Evolutionary conservation across 805 yeast species (phyloP), one percentile per base, ranked within the genome.

Genomic region (Scheffersomyces coipomensis): DNA sequence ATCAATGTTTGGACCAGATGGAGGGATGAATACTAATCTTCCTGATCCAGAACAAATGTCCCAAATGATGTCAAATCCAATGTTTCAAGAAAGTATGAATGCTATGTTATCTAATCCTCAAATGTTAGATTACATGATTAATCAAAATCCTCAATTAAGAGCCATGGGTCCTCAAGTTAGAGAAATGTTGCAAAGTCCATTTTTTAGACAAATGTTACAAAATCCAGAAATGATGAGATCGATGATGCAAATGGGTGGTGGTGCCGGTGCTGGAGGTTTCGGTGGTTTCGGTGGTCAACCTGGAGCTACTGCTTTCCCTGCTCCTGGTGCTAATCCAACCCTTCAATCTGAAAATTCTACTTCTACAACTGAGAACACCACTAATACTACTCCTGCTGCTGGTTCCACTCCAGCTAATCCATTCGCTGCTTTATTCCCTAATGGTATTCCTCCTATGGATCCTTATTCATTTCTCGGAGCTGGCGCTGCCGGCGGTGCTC

Each of bases 1-100:
- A 1, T 78, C 83, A 33, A 77, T 88, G 85, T 89, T 91, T 67
- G 97, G 97, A 1, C 90, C 96, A 19, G 97, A 90, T 60, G 96
- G 95, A 29, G 98, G 97, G 13, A 78, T 85, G 87, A 82, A 82
- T 31, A 48, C 52, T 11, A 78, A 76, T 33, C 66, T 83, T 52
- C 90, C 95, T 10, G 81, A 79, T 50, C 85, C 87, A 34, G 90
- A 84, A 36, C 89, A 86, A 45, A 58, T 91, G 63, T 68, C 79
- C 25, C 70, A 74, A 39, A 79, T 88, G 85, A 73, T 93, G 83
- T 82, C 80, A 15, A 78, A 79, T 49, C 99, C 98, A 29, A 71
- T 78, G 65, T 77, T 87, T 51, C 90, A 83, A 57, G 89, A 89
- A 57, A 75, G 83, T 43, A 78, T 91, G 87, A 80, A 84, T 56